Evolutionary conservation across 306 rosid species (phyloP).

Genomic region (Gillenia trifoliata): DNA sequence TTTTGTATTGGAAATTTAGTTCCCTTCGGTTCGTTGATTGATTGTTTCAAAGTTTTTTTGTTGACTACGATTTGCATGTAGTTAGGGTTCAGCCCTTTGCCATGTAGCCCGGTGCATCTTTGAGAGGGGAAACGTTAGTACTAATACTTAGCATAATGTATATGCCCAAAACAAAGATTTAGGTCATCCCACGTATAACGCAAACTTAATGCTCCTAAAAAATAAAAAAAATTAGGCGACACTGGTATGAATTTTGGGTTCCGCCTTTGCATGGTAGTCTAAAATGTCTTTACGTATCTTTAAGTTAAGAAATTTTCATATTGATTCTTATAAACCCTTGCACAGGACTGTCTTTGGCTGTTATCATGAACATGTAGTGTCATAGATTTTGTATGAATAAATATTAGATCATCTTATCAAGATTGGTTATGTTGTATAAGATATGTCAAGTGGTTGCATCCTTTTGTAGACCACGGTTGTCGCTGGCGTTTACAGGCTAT

Average conservation of each 20-base stretch:
- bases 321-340: neutral
- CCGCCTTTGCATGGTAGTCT: neutral
- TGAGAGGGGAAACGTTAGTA: neutral
- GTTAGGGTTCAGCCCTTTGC: neutral
- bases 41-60: neutral
- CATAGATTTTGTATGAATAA: neutral
- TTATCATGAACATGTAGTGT: neutral
- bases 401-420: neutral
- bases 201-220: neutral
- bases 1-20: neutral
- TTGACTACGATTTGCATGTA: neutral
- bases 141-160: neutral
- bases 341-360: neutral
- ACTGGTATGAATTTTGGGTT: too few relatives aligned
- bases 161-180: neutral
- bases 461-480: neutral
- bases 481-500: neutral
- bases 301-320: neutral
- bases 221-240: too few relatives aligned
- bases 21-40: neutral
- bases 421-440: neutral
- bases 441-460: neutral
- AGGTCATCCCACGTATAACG: neutral
- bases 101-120: neutral
- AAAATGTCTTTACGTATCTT: neutral